Conservation (phyloP, 1,284 basidiomycete species). For the Fomitopsis palustris region DNA sequence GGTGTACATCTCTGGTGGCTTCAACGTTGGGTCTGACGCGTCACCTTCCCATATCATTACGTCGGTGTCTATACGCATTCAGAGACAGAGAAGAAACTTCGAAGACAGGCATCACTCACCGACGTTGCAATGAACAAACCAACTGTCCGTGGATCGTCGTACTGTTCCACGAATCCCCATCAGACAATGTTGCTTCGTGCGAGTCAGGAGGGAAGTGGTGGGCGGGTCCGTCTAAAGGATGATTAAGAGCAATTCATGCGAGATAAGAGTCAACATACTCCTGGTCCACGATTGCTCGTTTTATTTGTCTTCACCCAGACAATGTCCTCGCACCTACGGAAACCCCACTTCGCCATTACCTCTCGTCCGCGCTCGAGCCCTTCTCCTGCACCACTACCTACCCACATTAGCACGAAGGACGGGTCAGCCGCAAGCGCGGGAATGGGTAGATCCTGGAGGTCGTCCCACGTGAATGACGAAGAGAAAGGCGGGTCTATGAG, state of each 20-base stretch:
- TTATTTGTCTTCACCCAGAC: slow-evolving; percentile 95
- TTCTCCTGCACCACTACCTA: slow-evolving; percentile 86
- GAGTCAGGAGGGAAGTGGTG: slow-evolving; percentile 78
- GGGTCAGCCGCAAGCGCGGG: slow-evolving; percentile 87
- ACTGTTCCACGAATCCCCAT: slow-evolving; percentile 99
- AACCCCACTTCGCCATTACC: slow-evolving; percentile 92
- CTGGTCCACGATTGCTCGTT: slow-evolving; percentile 64
- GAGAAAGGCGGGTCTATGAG: slow-evolving; percentile 89
- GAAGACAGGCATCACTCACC: slow-evolving; percentile 43
- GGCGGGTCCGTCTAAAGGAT: slow-evolving; percentile 67
- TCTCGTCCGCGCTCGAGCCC: slow-evolving; percentile 93
- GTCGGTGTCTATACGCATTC: slow-evolving; percentile 75
- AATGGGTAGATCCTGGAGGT: slow-evolving; percentile 80
- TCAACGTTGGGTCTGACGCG: slow-evolving; percentile 70
- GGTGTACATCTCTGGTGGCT: slow-evolving; percentile 94
- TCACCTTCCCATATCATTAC: slow-evolving; percentile 95
- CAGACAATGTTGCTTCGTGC: slow-evolving; percentile 94
- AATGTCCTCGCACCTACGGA: slow-evolving; percentile 93
- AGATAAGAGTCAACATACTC: slow-evolving; percentile 38
- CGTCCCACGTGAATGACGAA: slow-evolving; percentile 81
- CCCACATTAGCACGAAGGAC: slow-evolving; percentile 95
- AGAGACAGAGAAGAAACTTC: background rate
- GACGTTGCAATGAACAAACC: slow-evolving; percentile 98
- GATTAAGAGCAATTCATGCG: background rate
- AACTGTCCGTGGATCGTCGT: slow-evolving; percentile 86